Conservation (phyloP, 2,329 filamentous ascomycete species). For the Tympanopsis confertula region DNA sequence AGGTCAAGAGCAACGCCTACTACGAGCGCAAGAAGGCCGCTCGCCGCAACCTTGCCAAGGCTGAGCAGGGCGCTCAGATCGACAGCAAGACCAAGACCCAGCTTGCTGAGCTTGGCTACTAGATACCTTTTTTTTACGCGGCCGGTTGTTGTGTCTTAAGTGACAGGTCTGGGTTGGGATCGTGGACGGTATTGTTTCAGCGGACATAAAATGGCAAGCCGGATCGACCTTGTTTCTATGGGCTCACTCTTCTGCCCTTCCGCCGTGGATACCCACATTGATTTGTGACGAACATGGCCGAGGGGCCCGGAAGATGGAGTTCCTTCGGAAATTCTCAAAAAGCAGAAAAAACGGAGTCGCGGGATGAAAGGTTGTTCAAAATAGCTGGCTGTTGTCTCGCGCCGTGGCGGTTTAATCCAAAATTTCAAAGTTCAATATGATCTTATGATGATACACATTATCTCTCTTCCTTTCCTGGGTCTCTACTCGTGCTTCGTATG, state of each 20-base stretch:
- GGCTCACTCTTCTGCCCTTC: background rate
- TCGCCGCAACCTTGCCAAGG: constrained; percentile 78
- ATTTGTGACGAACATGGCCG: background rate
- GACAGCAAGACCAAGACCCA: constrained; percentile 78
- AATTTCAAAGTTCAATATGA: background rate
- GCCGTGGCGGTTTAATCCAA: constrained; percentile 1
- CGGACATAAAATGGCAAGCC: background rate
- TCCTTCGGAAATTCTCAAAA: background rate
- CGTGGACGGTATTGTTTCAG: constrained; percentile 1
- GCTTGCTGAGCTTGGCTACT: constrained; percentile 86
- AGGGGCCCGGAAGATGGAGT: background rate
- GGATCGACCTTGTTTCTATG: constrained; percentile 1
- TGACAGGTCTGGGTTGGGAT: constrained; percentile 1
- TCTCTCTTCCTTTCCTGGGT: no score
- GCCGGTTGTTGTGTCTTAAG: constrained; percentile 1
- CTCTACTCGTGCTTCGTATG: no score
- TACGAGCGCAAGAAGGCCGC: constrained; percentile 99
- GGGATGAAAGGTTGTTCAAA: constrained; percentile 2
- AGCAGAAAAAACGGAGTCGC: constrained; percentile 1
- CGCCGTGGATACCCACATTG: background rate
- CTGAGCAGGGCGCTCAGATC: constrained; percentile 82
- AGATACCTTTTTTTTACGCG: constrained; percentile 23
- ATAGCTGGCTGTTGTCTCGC: background rate
- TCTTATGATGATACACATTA: background rate
- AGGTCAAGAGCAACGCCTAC: constrained; percentile 98